Conservation (phyloP, 1,284 basidiomycete genomes). For the Meripilus lineatus region DNA sequence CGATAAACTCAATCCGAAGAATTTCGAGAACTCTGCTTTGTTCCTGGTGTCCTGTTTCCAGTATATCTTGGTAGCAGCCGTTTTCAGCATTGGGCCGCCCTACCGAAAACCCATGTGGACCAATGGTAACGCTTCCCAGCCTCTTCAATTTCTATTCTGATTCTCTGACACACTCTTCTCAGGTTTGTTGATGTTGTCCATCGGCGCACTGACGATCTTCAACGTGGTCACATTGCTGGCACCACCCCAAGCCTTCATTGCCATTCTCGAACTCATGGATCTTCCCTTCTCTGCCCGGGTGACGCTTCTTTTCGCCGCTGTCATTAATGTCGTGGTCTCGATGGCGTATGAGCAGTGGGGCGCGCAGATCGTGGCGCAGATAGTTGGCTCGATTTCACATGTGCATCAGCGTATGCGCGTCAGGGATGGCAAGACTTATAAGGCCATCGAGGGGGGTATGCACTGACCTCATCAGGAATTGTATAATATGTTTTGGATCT, state of each 20-base stretch:
- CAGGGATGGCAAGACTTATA: constrained; percentile 65
- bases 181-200: constrained; percentile 78
- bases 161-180: constrained; percentile 5
- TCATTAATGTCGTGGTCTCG: constrained; percentile 71
- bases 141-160: constrained; percentile 6
- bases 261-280: constrained; percentile 75
- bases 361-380: constrained; percentile 51
- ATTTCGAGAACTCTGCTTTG: constrained; percentile 90
- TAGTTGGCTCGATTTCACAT: constrained; percentile 46
- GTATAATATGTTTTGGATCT: no score
- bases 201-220: constrained; percentile 63
- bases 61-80: constrained; percentile 94
- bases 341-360: constrained; percentile 82
- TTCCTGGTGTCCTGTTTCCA: constrained; percentile 98
- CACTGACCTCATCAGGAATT: no score
- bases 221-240: constrained; percentile 72
- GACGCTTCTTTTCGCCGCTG: constrained; percentile 66
- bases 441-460: constrained; percentile 48
- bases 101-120: constrained; percentile 95
- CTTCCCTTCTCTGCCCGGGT: constrained; percentile 71
- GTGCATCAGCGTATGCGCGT: constrained; percentile 44
- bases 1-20: constrained; percentile 85
- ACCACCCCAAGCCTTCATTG: constrained; percentile 58
- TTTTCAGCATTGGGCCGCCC: constrained; percentile 97
- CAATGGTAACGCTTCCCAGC: constrained; percentile 62